Percentiles rank a stretch among this genome's conserved stretches.
These are phyloP conservation scores for Populus tremula DNA, from an alignment of 345 rosid species.

Conservation along the genomic window DNA sequence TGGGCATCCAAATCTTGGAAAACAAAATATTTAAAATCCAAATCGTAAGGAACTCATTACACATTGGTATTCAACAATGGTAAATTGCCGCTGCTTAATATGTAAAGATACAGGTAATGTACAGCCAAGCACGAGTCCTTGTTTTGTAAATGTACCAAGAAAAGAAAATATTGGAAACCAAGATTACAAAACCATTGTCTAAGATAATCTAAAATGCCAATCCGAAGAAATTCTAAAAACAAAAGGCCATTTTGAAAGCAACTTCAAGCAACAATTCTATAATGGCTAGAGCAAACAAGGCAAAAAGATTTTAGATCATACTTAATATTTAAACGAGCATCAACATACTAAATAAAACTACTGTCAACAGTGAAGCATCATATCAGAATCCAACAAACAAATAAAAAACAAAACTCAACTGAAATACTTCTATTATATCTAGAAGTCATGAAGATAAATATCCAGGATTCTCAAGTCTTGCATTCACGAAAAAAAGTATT, in stretches of 20 bases:
- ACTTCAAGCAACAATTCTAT: background rate
- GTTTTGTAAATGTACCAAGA: background rate
- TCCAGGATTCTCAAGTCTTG: slow-evolving; percentile 4
- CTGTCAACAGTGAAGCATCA: background rate
- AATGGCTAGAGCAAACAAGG: background rate
- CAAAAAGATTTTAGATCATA: background rate
- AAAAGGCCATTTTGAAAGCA: background rate
- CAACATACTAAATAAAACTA: background rate
- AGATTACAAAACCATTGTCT: background rate
- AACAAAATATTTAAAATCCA: background rate
- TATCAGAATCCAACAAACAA: background rate
- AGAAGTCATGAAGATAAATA: background rate
- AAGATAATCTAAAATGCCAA: too few relatives aligned
- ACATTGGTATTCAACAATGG: background rate
- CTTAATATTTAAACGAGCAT: background rate
- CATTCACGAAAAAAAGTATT: background rate
- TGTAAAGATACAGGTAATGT: background rate
- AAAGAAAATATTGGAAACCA: background rate
- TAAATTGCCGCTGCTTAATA: background rate
- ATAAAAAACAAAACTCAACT: background rate
- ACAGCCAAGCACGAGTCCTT: background rate
- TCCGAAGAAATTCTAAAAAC: background rate
- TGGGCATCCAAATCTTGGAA: background rate
- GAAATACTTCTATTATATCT: background rate
- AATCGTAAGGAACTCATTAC: background rate